Evolutionary conservation across 1,284 basidiomycete genomes (phyloP).

Genomic region (Cryptococcus depauperatus): DNA sequence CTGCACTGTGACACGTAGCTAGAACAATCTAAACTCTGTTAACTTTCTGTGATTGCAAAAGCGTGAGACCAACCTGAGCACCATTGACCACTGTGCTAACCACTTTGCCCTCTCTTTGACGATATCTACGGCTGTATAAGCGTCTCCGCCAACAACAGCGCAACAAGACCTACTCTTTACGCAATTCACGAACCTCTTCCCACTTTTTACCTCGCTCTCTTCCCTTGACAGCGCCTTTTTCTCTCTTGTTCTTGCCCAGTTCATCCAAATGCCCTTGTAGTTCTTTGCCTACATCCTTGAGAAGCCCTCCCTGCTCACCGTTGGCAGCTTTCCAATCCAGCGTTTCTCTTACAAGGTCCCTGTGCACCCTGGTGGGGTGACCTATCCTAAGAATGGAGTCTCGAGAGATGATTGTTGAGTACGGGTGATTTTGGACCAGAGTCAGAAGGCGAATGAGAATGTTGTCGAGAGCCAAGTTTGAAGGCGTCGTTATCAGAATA

Average conservation of each 20-base stretch:
- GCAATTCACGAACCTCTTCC: slow-evolving; percentile 79
- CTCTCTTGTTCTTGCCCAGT: slow-evolving; percentile 68
- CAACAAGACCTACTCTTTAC: slow-evolving; percentile 65
- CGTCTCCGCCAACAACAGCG: neutral
- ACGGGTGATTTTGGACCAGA: slow-evolving; percentile 20
- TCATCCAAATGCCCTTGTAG: slow-evolving; percentile 60
- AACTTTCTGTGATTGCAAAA: neutral
- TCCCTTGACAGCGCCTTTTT: slow-evolving; percentile 54
- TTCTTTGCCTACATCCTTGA: slow-evolving; percentile 76
- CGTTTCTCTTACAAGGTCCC: slow-evolving; percentile 65
- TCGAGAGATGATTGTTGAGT: slow-evolving; percentile 34
- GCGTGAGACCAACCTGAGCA: slow-evolving; percentile 57
- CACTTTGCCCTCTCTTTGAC: slow-evolving; percentile 75
- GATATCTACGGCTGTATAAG: slow-evolving; percentile 53
- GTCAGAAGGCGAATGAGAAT: slow-evolving; percentile 65
- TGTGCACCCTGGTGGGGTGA: slow-evolving; percentile 86
- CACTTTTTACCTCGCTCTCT: slow-evolving; percentile 77
- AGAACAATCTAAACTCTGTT: slow-evolving; percentile 59
- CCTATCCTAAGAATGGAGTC: slow-evolving; percentile 65
- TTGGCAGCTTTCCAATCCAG: slow-evolving; percentile 77
- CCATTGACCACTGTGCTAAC: slow-evolving; percentile 68
- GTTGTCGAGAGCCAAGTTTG: slow-evolving; percentile 56
- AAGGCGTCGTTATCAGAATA: slow-evolving; percentile 50
- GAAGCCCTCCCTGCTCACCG: slow-evolving; percentile 69
- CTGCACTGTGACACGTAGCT: slow-evolving; percentile 86